Evolutionary conservation across 148 eudicot genomes (phyloP).

Genomic region (Nepenthes gracilis): DNA sequence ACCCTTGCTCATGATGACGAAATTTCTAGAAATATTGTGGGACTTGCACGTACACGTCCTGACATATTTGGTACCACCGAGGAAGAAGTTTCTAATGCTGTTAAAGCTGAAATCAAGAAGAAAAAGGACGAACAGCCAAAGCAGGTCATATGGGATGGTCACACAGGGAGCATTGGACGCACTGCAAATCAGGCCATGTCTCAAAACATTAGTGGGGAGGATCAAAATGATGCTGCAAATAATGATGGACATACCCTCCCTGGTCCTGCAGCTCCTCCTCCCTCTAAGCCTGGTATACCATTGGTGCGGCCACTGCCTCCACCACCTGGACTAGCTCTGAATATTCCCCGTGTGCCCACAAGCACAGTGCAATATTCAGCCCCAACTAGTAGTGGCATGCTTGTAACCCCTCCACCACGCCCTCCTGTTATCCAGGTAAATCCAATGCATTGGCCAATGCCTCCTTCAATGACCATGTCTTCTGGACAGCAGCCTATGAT

Average conservation of each 20-base stretch:
- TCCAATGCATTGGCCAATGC: slow-evolving; percentile 38
- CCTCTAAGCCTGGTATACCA: slow-evolving; percentile 46
- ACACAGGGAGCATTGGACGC: slow-evolving; percentile 76
- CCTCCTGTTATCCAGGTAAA: slow-evolving; percentile 27
- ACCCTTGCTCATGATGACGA: slow-evolving; percentile 85
- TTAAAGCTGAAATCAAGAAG: slow-evolving; percentile 76
- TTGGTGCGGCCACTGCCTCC: slow-evolving; percentile 66
- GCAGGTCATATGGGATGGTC: slow-evolving; percentile 93
- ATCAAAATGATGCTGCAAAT: slow-evolving; percentile 30
- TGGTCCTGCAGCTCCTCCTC: slow-evolving; percentile 75
- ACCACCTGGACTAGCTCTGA: slow-evolving; percentile 51
- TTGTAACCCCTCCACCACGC: slow-evolving; percentile 43
- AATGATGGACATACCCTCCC: slow-evolving; percentile 38
- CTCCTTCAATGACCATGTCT: slow-evolving; percentile 52
- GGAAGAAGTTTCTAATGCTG: slow-evolving; percentile 87
- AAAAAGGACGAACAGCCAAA: slow-evolving; percentile 80
- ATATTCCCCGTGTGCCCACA: slow-evolving; percentile 51
- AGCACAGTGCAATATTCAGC: slow-evolving; percentile 34
- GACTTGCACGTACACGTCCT: slow-evolving; percentile 78
- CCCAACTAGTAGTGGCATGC: slow-evolving; percentile 25
- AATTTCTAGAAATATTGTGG: slow-evolving; percentile 64
- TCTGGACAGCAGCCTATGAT: slow-evolving; percentile 59
- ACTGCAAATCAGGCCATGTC: slow-evolving; percentile 82
- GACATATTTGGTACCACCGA: slow-evolving; percentile 84
- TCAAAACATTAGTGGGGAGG: slow-evolving; percentile 43